Conservation (phyloP, 2,329 filamentous ascomycete species). For the Fusarium nisikadoi region DNA sequence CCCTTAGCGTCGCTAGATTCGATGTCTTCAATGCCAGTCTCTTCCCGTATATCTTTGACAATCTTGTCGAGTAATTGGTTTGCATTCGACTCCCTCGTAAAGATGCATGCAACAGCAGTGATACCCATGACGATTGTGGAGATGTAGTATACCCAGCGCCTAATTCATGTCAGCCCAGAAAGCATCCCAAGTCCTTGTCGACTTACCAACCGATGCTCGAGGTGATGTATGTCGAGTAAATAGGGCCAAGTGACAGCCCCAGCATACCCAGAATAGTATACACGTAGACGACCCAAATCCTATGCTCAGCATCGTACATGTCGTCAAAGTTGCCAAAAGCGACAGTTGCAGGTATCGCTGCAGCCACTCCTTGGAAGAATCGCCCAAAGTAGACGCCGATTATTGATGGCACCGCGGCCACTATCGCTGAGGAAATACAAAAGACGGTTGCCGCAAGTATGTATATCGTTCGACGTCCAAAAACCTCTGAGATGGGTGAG, state of each 20-base stretch:
- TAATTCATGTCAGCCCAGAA: neutral
- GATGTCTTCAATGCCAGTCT: neutral
- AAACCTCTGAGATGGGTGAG: neutral
- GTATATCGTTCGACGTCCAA: neutral
- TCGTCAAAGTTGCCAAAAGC: neutral
- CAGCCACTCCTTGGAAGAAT: neutral
- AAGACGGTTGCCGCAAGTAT: neutral
- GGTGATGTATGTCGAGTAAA: neutral
- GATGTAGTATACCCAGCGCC: slow-evolving; percentile 19
- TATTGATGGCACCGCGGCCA: neutral
- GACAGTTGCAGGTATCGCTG: fast-evolving
- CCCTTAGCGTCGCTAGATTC: neutral
- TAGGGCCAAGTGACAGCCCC: neutral
- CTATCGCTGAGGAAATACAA: neutral
- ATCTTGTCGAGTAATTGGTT: slow-evolving; percentile 3
- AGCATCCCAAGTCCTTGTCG: fast-evolving
- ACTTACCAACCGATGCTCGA: slow-evolving; percentile 14
- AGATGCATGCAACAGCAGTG: slow-evolving; percentile 4
- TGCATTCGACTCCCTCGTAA: slow-evolving; percentile 10
- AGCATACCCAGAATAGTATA: slow-evolving; percentile 17
- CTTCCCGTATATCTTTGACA: neutral
- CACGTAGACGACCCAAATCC: slow-evolving; percentile 12
- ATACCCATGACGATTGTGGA: neutral
- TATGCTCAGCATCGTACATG: neutral
- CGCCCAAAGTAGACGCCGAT: neutral